Evolutionary conservation across 805 yeast species (phyloP).

Genomic region (Metahyphopichia silvanorum): DNA sequence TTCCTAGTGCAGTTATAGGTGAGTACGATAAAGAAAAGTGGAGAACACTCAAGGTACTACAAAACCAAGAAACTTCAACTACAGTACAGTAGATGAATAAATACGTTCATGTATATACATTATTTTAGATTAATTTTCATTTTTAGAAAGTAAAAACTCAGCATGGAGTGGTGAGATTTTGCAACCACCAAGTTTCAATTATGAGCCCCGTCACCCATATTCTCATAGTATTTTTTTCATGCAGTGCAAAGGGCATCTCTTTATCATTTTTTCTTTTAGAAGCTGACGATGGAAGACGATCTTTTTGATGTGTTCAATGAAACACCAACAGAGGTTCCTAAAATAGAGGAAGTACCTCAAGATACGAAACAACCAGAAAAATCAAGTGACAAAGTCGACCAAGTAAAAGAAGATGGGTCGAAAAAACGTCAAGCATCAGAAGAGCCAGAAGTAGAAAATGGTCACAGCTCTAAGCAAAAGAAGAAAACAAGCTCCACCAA

Average conservation of each 20-base stretch:
- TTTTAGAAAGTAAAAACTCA: slow-evolving; percentile 2
- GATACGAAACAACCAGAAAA: slow-evolving; percentile 12
- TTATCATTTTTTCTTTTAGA: no score
- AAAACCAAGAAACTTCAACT: slow-evolving; percentile 15
- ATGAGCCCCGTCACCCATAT: no score
- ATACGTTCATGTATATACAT: background rate
- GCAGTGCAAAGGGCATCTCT: no score
- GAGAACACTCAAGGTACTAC: slow-evolving; percentile 47
- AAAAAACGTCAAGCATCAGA: slow-evolving; percentile 13
- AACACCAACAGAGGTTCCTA: slow-evolving; percentile 39
- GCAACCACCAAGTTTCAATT: no score
- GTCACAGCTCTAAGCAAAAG: slow-evolving; percentile 14
- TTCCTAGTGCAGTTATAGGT: slow-evolving; percentile 59
- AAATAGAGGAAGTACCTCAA: slow-evolving; percentile 17
- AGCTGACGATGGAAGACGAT: slow-evolving; percentile 49
- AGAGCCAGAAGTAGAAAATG: slow-evolving; percentile 21
- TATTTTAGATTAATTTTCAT: no score
- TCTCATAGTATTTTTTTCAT: no score
- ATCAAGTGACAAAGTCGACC: slow-evolving; percentile 10
- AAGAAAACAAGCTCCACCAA: slow-evolving; percentile 24
- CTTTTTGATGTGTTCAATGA: slow-evolving; percentile 63
- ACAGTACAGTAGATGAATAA: background rate
- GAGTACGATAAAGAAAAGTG: slow-evolving; percentile 67
- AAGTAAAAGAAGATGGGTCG: slow-evolving; percentile 7
- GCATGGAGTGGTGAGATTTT: no score